Base-by-base conservation (phyloP, 371 early-diverging fungal genomes). In the Apophysomyces sp. region DNA sequence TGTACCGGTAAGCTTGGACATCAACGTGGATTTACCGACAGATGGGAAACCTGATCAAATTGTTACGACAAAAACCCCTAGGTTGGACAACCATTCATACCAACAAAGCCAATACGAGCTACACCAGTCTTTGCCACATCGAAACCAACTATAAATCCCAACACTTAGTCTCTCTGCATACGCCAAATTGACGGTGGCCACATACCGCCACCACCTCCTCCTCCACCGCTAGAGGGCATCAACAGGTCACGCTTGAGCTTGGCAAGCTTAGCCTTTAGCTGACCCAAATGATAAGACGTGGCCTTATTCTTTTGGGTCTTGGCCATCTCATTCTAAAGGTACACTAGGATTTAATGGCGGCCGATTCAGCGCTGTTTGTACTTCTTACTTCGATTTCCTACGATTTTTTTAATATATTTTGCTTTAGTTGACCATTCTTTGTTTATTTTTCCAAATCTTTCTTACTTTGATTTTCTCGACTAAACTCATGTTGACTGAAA, bases 181-280 rank as follows among this genome's bases (percentile, higher is more conserved):
- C 6, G 15, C 28, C n/a, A 31, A 0, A 21, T 41, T 21, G 53
- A 44, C 49, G 60, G 37, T 30, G 52, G 65, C 15, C 30, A 41
- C 9, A 5, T 15, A 56, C 63, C 80, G 44, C 88, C 92, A 56
- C 82, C 80, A 36, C 89, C 90, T 27, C 92, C 91, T 52, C 94
- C 97, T 52, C 95, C 89, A 40, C 91, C 88, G 53, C 89, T 78
- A 4, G 86, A 66, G 2, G 97, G 97, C 21, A 92, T 92, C 37
- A 99, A 76, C 41, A 99, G 87, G 80, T 99, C 99, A 81, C 97
- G 89, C 65, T 83, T 86, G 55, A 92, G 78, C 80, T 98, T 99
- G 60, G 99, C 99, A 60, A 99, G 85, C 80, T 99, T 99, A 63
- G 98, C 97, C 77, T 98, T 99, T 64, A 99, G 85, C 57, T 97